phyloP scores from a whole-genome alignment of 2,329 filamentous ascomycete genomes.

The Cryphonectria parasitica region DNA sequence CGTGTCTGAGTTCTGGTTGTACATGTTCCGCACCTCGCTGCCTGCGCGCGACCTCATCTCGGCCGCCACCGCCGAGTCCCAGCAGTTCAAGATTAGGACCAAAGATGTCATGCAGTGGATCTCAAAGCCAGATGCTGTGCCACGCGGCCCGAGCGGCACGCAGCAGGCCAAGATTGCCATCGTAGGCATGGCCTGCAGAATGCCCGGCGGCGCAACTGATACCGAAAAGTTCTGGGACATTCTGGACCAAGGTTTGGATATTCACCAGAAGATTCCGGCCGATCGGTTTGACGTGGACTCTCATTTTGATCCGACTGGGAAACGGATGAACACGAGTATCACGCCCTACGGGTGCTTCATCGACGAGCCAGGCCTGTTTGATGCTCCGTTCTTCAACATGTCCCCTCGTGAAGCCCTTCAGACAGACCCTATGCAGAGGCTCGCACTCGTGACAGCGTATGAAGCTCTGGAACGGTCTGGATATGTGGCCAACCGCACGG shows the following conservation, averaged over 20 bases:
- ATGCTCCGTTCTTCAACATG: constrained; percentile 74
- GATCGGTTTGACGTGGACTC: constrained; percentile 45
- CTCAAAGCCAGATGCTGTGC: constrained; percentile 11
- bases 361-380: constrained; percentile 68
- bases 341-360: constrained; percentile 52
- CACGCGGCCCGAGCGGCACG: constrained; percentile 18
- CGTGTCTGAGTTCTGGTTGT: constrained; percentile 30
- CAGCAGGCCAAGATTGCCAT: constrained; percentile 64
- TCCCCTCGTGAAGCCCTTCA: constrained; percentile 65
- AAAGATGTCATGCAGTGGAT: constrained; percentile 36
- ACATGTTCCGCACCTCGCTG: constrained; percentile 37
- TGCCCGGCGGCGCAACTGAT: constrained; percentile 62
- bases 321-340: constrained; percentile 60
- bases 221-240: constrained; percentile 66
- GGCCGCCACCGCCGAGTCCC: constrained; percentile 22
- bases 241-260: constrained; percentile 64
- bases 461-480: constrained; percentile 71
- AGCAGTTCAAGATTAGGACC: constrained; percentile 6
- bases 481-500: constrained; percentile 64
- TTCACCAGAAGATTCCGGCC: constrained; percentile 58
- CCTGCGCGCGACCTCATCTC: constrained; percentile 35
- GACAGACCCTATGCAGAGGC: constrained; percentile 68
- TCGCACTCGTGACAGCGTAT: constrained; percentile 68
- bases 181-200: constrained; percentile 66
- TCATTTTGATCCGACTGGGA: constrained; percentile 63